A percentile compares a stretch with the other conserved stretches of the same genome.
Conservation (phyloP, 306 rosid genomes). For the Elaeagnus macrophylla region DNA sequence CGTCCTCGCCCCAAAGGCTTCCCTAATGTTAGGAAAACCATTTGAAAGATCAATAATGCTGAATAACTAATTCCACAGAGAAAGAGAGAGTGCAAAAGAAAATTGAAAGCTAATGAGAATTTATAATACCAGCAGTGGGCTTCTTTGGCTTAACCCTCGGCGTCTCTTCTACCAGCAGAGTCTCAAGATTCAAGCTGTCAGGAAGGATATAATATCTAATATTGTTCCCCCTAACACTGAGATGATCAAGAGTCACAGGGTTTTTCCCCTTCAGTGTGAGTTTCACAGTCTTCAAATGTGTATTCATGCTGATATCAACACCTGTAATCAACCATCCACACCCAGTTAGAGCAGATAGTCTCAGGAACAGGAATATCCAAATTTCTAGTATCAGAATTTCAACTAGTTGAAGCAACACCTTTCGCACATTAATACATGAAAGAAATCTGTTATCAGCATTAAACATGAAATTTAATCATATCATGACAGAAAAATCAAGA, state of each 20-base stretch:
- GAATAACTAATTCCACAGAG: neutral
- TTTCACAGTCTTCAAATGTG: conserved; percentile 88
- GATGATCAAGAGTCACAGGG: conserved; percentile 90
- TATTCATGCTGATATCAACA: conserved; percentile 79
- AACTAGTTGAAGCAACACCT: no score
- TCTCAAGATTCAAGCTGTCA: conserved; percentile 68
- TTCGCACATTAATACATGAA: no score
- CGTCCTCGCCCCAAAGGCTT: conserved; percentile 75
- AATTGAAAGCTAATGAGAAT: neutral
- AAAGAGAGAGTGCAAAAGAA: neutral
- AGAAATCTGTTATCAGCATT: no score
- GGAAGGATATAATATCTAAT: conserved; percentile 79
- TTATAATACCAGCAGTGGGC: conserved; percentile 74
- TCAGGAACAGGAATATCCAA: no score
- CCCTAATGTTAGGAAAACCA: conserved; percentile 38
- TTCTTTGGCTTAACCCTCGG: conserved; percentile 95
- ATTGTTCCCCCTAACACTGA: conserved; percentile 92
- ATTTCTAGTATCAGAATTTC: no score
- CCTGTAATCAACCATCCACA: conserved; percentile 27
- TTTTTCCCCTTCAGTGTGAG: conserved; percentile 88
- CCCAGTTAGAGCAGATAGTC: no score
- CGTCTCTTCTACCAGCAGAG: conserved; percentile 62
- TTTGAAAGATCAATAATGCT: conserved; percentile 10
- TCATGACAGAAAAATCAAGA: no score
- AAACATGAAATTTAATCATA: no score